Base-by-base conservation (phyloP, 2,329 filamentous ascomycete species). In the Pseudogymnoascus sp. region DNA sequence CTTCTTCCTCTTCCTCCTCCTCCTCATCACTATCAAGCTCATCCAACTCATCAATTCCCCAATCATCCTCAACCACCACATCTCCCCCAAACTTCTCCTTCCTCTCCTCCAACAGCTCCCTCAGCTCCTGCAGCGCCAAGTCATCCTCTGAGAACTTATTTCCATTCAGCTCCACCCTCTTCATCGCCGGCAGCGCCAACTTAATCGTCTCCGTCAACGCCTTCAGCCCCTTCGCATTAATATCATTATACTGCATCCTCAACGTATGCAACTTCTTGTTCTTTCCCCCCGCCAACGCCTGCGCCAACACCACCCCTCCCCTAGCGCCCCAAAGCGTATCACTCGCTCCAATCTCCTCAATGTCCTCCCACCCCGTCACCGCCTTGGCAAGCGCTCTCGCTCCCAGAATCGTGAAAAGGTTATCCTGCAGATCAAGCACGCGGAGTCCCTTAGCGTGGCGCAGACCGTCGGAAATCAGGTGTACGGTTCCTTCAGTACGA, bases 131-230 rank as follows among this genome's bases (percentile, higher is more conserved):
- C 44, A 97, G 82, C 28, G 84, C 84, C 56, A 84, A 80, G 69
- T 97, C 91, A 2, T 96, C 91, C 75, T 97, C 93, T 7, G 84
- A 80, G 70, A 99, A 96, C 73, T 91, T 95, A 80, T 99, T 99
- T 60, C 95, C 95, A 74, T 99, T 97, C 68, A 99, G 79, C 78
- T 97, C 95, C 60, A 99, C 85, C 70, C 93, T 88, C 78, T 88
- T 89, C 68, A 99, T 79, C 11, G 84, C 83, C 1, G 91, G 92
- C 7, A 99, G 82, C 2, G 82, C 81, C 7, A 82, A 78, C 70
- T 85, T 85, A 4, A 86, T 86, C 2, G 90, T 90, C 18, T 83
- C 78, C 2, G 88, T 83, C 62, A 99, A 81, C 2, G 82, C 83
- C 73, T 89, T 87, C 60, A 97, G 76, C 16, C 89, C 90, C 64